These are phyloP conservation scores for Bauhinia variegata DNA, from an alignment of 306 rosid species.

Conservation along the genomic window DNA sequence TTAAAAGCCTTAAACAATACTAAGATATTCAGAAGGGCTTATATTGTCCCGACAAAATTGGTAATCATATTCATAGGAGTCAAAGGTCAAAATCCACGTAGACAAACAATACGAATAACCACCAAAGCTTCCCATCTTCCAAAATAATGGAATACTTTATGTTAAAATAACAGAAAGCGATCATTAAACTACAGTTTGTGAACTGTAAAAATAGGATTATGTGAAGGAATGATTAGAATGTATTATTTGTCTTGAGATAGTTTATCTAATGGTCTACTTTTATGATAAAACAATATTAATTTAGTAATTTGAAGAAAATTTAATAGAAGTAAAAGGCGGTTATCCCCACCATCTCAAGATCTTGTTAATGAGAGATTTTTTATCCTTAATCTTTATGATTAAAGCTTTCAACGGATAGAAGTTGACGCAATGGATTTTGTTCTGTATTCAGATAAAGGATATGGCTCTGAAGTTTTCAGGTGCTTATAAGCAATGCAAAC, in stretches of 20 bases:
- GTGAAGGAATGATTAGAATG: background rate
- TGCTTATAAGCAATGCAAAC: constrained; percentile 70
- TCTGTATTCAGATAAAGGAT: constrained; percentile 73
- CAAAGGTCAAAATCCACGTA: constrained; percentile 14
- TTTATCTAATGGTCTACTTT: no score
- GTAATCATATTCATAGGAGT: no score
- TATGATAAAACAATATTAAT: no score
- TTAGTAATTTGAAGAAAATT: no score
- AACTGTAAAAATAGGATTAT: constrained; percentile 28
- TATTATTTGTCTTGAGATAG: no score
- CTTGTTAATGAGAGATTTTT: no score
- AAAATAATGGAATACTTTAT: no score
- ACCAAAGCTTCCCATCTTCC: constrained; percentile 24
- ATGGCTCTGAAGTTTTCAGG: constrained; percentile 87
- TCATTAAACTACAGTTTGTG: constrained; percentile 24
- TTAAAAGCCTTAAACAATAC: constrained; percentile 29
- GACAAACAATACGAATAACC: constrained; percentile 5
- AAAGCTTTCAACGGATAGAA: constrained; percentile 10
- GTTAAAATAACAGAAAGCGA: no score
- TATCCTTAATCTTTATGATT: no score
- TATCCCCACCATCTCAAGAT: no score
- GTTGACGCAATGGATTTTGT: constrained; percentile 9
- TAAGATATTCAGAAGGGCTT: constrained; percentile 22
- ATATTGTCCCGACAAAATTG: constrained; percentile 4
- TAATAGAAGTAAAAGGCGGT: no score